Conservation (phyloP, 495 filamentous ascomycete species). For the Penicillium manginii region DNA sequence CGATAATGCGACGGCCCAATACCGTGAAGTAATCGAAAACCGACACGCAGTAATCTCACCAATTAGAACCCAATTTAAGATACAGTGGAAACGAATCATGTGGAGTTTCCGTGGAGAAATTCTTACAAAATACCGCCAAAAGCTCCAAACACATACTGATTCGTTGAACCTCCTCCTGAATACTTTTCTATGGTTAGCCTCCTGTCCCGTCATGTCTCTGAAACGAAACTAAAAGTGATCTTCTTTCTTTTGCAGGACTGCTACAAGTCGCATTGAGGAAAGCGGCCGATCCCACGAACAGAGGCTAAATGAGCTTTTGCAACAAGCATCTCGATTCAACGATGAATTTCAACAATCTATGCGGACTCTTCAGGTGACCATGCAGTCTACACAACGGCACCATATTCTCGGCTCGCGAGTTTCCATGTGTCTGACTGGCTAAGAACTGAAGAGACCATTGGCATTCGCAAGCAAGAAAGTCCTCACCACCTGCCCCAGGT, state of each 20-base stretch:
- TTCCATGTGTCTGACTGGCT: neutral
- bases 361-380: neutral
- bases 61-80: neutral
- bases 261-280: neutral
- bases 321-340: neutral
- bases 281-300: neutral
- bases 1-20: slow-evolving; percentile 11
- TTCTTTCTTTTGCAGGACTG: neutral
- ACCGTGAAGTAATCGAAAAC: neutral
- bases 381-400: neutral
- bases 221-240: neutral
- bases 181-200: neutral
- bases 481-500: too few species aligned
- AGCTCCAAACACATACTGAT: slow-evolving; percentile 12
- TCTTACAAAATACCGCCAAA: slow-evolving; percentile 9
- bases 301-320: neutral
- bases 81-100: slow-evolving; percentile 9
- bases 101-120: slow-evolving; percentile 12
- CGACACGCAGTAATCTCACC: neutral
- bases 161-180: neutral
- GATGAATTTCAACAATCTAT: neutral
- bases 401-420: neutral
- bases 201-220: neutral
- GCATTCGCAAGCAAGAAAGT: too few species aligned
- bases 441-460: neutral